Percentiles rank a stretch among this genome's conserved stretches.
phyloP scores from a whole-genome alignment of 2,329 filamentous ascomycete genomes.

The Sporothrix euskadiensis region DNA sequence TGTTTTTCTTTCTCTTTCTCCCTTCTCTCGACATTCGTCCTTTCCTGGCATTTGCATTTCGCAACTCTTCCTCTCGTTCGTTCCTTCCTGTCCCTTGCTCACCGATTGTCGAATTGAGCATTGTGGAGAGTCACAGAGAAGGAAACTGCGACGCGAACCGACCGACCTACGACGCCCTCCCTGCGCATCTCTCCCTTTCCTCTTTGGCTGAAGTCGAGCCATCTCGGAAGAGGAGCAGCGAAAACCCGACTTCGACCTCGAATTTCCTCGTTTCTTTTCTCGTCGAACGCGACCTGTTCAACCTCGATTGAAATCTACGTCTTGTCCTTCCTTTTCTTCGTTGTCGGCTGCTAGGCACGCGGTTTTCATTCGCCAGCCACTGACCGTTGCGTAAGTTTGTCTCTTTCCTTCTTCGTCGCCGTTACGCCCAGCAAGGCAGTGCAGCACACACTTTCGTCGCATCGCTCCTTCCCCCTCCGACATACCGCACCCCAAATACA shows the following conservation, averaged over 20 bases:
- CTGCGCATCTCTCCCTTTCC: neutral
- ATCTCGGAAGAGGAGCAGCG: neutral
- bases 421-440: conserved; percentile 1
- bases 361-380: conserved; percentile 28
- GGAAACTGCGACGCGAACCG: conserved; percentile 15
- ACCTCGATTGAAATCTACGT: neutral
- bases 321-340: neutral
- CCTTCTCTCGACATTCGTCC: conserved; percentile 19
- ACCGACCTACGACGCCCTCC: neutral
- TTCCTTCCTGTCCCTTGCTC: conserved; percentile 20
- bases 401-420: neutral
- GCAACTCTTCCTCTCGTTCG: conserved; percentile 14
- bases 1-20: conserved; percentile 8
- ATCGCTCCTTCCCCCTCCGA: neutral
- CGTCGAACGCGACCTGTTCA: neutral
- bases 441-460: neutral
- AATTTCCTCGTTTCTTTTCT: neutral
- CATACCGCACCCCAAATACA: neutral
- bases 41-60: conserved; percentile 25
- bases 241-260: neutral
- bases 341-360: conserved; percentile 27
- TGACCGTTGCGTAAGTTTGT: conserved; percentile 29
- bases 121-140: neutral
- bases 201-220: conserved; percentile 10
- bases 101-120: conserved; percentile 11